phyloP scores from a whole-genome alignment of 2,329 filamentous ascomycete genomes.

The Arthroderma sp. region DNA sequence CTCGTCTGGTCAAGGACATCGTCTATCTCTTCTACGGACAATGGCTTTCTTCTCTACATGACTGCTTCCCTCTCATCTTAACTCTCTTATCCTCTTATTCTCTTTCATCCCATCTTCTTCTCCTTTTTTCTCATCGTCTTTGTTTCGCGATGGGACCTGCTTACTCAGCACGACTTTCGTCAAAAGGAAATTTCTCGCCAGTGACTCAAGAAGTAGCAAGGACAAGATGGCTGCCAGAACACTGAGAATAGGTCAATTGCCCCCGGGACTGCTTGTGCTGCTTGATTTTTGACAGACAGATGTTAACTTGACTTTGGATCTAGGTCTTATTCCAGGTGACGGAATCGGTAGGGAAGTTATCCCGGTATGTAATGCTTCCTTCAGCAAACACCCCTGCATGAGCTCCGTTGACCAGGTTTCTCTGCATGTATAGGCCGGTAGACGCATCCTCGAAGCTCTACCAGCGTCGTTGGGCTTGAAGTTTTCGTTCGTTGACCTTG shows the following conservation, averaged over 20 bases:
- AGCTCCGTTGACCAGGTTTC: background rate
- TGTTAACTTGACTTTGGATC: conserved; percentile 8
- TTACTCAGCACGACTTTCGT: background rate
- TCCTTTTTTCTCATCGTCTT: background rate
- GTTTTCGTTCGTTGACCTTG: conserved; percentile 87
- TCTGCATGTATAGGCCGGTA: conserved; percentile 47
- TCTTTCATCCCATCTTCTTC: background rate
- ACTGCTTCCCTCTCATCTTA: background rate
- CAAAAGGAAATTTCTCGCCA: background rate
- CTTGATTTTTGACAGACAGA: background rate
- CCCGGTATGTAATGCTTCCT: conserved; percentile 42
- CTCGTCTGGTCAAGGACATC: no score
- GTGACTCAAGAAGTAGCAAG: background rate
- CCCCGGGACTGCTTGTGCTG: background rate
- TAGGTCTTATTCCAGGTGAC: conserved; percentile 92
- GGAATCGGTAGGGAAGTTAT: conserved; percentile 98
- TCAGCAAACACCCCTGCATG: conserved; percentile 5
- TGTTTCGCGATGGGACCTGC: background rate
- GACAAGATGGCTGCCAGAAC: conserved; percentile 49
- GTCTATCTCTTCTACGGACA: no score
- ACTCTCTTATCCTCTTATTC: background rate
- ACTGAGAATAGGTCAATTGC: conserved; percentile 52
- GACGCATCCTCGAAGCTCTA: conserved; percentile 81
- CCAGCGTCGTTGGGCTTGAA: conserved; percentile 81
- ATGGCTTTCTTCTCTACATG: background rate